Evolutionary conservation across 108 stramenopile species (phyloP).

Genomic region (Chaetoceros muelleri): DNA sequence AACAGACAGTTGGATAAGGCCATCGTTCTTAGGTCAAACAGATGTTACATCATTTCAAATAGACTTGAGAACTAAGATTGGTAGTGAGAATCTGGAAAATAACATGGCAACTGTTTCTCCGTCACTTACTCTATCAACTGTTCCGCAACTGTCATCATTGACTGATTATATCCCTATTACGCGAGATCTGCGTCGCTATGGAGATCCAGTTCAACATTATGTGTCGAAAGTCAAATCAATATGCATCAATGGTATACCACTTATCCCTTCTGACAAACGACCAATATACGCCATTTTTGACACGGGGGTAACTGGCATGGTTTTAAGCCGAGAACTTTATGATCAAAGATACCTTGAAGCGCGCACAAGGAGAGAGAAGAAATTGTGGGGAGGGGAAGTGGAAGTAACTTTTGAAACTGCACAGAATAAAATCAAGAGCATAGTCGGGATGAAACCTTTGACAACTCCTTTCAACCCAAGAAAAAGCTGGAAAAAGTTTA

Average conservation of each 20-base stretch:
- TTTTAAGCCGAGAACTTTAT: constrained; percentile 35
- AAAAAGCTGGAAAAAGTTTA: constrained; percentile 32
- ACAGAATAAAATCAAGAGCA: constrained; percentile 6
- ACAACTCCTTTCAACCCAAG: constrained; percentile 38
- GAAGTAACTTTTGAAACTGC: constrained; percentile 26
- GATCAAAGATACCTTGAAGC: constrained; percentile 36
- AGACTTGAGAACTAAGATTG: constrained; percentile 15
- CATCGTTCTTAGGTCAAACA: constrained; percentile 51
- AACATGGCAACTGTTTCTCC: constrained; percentile 3
- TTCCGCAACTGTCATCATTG: constrained; percentile 18
- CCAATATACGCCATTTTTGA: constrained; percentile 56
- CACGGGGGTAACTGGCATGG: constrained; percentile 61
- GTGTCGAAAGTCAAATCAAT: constrained; percentile 22
- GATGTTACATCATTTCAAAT: constrained; percentile 26
- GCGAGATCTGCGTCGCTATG: constrained; percentile 30
- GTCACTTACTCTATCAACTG: constrained; percentile 31
- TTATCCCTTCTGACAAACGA: constrained; percentile 8
- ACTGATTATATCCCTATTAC: constrained; percentile 33
- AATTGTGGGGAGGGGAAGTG: constrained; percentile 34
- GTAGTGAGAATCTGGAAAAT: background rate
- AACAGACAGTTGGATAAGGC: constrained; percentile 46
- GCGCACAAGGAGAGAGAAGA: constrained; percentile 25
- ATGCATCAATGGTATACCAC: constrained; percentile 26
- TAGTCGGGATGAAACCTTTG: constrained; percentile 32
- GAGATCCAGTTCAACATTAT: constrained; percentile 51